Conservation (phyloP, 768 basidiomycete species). For the Cubamyces lactineus region DNA sequence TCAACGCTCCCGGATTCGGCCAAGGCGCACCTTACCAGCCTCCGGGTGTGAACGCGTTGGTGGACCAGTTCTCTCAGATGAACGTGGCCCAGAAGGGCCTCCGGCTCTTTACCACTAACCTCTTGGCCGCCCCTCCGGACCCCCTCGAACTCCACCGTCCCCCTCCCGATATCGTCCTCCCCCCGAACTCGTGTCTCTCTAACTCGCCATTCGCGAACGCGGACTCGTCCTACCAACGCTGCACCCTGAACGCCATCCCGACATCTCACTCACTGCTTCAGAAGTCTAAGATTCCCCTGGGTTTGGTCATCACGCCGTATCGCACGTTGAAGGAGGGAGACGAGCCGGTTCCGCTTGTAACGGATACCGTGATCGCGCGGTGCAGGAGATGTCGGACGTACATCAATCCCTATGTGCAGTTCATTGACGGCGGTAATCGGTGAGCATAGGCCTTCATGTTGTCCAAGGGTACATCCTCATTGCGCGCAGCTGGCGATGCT, state of each 20-base stretch:
- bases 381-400: constrained; percentile 96
- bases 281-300: constrained; percentile 91
- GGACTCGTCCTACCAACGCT: constrained; percentile 89
- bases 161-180: constrained; percentile 89
- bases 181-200: constrained; percentile 81
- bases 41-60: constrained; percentile 58
- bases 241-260: constrained; percentile 90
- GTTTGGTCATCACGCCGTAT: constrained; percentile 88
- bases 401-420: constrained; percentile 97
- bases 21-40: constrained; percentile 46
- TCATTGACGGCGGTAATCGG: constrained; percentile 97
- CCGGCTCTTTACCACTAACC: constrained; percentile 84
- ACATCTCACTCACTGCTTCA: constrained; percentile 83
- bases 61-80: constrained; percentile 91
- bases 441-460: constrained; percentile 38
- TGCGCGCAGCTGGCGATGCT: constrained; percentile 85
- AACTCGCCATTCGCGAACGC: constrained; percentile 81
- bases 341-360: constrained; percentile 83
- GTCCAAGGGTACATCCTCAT: neutral
- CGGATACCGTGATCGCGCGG: constrained; percentile 93
- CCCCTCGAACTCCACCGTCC: constrained; percentile 79
- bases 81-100: constrained; percentile 80
- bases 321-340: constrained; percentile 84
- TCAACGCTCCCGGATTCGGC: constrained; percentile 48
- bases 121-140: constrained; percentile 91